Evolutionary conservation across 805 yeast genomes (phyloP).

Genomic region (Lachancea nothofagi): DNA sequence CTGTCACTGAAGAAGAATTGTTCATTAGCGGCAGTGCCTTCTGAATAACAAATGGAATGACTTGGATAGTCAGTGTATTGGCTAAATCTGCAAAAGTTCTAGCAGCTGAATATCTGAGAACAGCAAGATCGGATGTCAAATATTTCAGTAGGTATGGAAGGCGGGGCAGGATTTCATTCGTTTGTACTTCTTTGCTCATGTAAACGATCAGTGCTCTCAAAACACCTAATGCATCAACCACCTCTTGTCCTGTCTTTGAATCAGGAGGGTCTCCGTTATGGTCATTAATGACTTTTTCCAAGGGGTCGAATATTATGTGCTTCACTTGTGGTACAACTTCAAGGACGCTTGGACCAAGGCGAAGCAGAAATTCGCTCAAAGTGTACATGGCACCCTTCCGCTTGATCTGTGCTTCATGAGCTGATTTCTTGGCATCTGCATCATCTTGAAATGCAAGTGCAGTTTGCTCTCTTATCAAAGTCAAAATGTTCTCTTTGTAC

Average conservation of each 20-base stretch:
- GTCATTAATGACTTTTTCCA: constrained; percentile 36
- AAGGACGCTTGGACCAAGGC: constrained; percentile 53
- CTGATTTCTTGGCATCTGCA: constrained; percentile 54
- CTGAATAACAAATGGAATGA: constrained; percentile 76
- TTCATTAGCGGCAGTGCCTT: constrained; percentile 72
- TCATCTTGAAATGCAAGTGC: constrained; percentile 56
- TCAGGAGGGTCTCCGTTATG: constrained; percentile 31
- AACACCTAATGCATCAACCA: constrained; percentile 83
- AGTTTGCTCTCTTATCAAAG: constrained; percentile 74
- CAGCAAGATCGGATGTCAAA: constrained; percentile 67
- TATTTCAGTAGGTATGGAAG: constrained; percentile 48
- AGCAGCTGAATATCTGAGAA: constrained; percentile 84
- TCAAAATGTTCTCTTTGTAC: constrained; percentile 52
- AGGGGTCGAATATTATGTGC: constrained; percentile 60
- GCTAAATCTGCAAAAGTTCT: constrained; percentile 82
- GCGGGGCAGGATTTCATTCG: constrained; percentile 43
- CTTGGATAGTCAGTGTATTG: constrained; percentile 57
- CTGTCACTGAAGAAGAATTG: constrained; percentile 61
- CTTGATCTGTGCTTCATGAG: constrained; percentile 70
- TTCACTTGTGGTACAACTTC: constrained; percentile 59
- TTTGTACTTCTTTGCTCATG: constrained; percentile 44
- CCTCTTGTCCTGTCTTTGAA: constrained; percentile 61
- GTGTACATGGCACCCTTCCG: constrained; percentile 79
- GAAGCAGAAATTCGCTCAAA: constrained; percentile 50
- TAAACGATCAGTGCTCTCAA: constrained; percentile 66